These are phyloP conservation scores for Ceratocystis eucalypticola DNA, from an alignment of 2,329 filamentous ascomycete species.

Conservation along the genomic window DNA sequence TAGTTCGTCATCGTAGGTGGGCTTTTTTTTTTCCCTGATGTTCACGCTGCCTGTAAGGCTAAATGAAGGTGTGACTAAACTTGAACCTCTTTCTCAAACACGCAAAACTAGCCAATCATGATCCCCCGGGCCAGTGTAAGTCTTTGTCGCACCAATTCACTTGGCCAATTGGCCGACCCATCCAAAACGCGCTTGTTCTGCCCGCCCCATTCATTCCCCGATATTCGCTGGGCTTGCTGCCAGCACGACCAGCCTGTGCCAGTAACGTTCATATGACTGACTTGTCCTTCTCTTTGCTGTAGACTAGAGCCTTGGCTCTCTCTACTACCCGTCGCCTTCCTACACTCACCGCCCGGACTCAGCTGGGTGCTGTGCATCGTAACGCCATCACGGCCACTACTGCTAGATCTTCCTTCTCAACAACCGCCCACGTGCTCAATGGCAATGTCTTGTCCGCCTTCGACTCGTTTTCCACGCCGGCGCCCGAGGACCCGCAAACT, in stretches of 20 bases:
- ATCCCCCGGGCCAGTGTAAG: slow-evolving; percentile 19
- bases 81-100: not conserved
- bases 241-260: not conserved
- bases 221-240: not conserved
- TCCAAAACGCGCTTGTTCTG: not conserved
- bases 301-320: slow-evolving; percentile 13
- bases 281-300: not conserved
- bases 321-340: slow-evolving; percentile 14
- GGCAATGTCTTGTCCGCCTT: slow-evolving; percentile 14
- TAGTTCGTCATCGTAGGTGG: slow-evolving; percentile 4
- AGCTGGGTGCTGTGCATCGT: slow-evolving; percentile 2
- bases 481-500: slow-evolving; percentile 48
- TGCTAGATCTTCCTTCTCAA: slow-evolving; percentile 9
- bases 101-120: slow-evolving; percentile 4
- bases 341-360: not conserved
- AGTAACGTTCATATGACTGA: not conserved
- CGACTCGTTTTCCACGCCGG: slow-evolving; percentile 7
- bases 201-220: not conserved
- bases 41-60: not conserved
- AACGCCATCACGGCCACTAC: not conserved
- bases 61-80: not conserved
- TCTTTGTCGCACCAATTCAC: not conserved
- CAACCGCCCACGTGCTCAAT: slow-evolving; percentile 18
- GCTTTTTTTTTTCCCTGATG: not conserved
- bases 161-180: not conserved